Conservation (phyloP, 1,284 basidiomycete species). For the Naganishia liquefaciens region DNA sequence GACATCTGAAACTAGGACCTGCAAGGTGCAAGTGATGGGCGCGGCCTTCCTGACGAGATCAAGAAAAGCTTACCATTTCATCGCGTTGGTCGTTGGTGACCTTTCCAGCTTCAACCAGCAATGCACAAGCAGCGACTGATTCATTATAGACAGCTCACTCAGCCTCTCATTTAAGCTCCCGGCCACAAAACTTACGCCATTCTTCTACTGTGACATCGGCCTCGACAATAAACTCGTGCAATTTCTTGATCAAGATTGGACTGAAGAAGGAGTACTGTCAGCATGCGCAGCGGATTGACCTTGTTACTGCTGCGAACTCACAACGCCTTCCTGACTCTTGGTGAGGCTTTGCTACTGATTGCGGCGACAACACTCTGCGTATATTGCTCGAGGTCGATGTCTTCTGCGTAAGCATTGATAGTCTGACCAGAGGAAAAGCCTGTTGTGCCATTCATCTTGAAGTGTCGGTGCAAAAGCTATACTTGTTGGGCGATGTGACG, state of each 20-base stretch:
- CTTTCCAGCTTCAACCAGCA: conserved; percentile 50
- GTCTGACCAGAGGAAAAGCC: not conserved
- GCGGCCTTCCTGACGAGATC: not conserved
- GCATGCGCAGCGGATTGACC: not conserved
- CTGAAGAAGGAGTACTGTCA: not conserved
- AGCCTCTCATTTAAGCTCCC: too few relatives aligned
- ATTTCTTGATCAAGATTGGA: conserved; percentile 50
- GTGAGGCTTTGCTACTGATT: conserved; percentile 42
- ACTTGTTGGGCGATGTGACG: too few relatives aligned
- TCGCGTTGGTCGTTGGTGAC: conserved; percentile 50
- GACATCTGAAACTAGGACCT: conserved; percentile 52
- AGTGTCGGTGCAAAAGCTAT: too few relatives aligned
- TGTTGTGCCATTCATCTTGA: too few relatives aligned
- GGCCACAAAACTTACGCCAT: conserved; percentile 44
- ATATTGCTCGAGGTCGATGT: conserved; percentile 23
- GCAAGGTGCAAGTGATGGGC: not conserved
- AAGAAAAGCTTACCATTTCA: conserved; percentile 40
- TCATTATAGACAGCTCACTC: too few relatives aligned
- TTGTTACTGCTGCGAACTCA: not conserved
- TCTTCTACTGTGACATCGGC: conserved; percentile 51
- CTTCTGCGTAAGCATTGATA: conserved; percentile 7
- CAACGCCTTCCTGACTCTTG: conserved; percentile 48
- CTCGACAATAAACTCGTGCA: conserved; percentile 48
- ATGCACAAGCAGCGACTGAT: conserved; percentile 45
- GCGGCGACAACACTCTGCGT: conserved; percentile 32